Evolutionary conservation across 768 basidiomycete genomes (phyloP), one percentile per base, ranked within the genome.

Genomic region (Nidularia pulvinata): DNA sequence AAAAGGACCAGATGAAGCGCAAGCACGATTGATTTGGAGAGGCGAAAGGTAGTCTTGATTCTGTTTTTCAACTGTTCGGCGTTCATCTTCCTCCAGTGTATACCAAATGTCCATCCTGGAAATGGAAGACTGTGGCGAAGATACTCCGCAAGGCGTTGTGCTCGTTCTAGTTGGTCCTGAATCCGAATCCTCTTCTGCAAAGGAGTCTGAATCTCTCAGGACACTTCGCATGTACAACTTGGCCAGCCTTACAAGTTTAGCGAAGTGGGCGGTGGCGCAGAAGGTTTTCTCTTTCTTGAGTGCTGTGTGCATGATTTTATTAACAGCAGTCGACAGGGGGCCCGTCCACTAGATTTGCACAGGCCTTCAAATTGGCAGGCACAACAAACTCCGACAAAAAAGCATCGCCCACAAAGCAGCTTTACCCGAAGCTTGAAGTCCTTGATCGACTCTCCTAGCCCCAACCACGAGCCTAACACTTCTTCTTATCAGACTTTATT

Each of bases 161-260:
- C 76, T 94, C 2, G 83, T 82, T 3, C 79, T 94, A 30, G 86
- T 93, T 5, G 86, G 89, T 16, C 81, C 86, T 1, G 81, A 84
- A 16, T 62, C 73, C 3, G 82, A 83, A 19, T 74, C 78, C 4
- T 67, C 73, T 1, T 60, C 62, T 32, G 63, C 64, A 33, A 83
- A 79, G 55, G 84, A 89, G 36, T 68, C 77, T 49, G 88, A 90
- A 57, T 65, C 76, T 6, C 60, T 75, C 37, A 77, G 84, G 46
- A 73, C 76, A 6, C 68, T 93, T 39, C 82, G 92, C 39, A 93
- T 94, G 91, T 94, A 94, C 66, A 93, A 86, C 61, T 75, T 94
- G 16, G 75, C 83, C 16, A 91, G 91, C 63, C 69, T 94, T 5
- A 78, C 80, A 7, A 92, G 80, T 59, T 77, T 94, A 10, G 89